Evolutionary conservation across 768 basidiomycete genomes (phyloP).

Genomic region (Mycena galopus): DNA sequence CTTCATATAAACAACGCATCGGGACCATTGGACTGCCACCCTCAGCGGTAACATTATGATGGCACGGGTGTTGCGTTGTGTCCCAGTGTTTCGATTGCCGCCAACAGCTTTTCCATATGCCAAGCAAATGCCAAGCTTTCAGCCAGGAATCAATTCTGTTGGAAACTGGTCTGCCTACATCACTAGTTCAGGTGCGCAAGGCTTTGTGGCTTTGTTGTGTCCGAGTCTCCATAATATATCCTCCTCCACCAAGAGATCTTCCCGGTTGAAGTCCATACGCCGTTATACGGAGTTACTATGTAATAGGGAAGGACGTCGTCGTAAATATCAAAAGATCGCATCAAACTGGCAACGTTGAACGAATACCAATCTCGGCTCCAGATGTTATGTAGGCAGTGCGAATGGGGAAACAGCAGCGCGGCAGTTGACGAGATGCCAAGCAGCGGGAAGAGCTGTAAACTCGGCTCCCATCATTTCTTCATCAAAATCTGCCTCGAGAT

Average conservation of each 20-base stretch:
- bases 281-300: not conserved
- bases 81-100: not conserved
- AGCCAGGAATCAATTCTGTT: too few relatives aligned
- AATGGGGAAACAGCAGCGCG: too few relatives aligned
- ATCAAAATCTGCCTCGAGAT: too few relatives aligned
- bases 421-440: too few relatives aligned
- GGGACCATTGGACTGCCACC: too few relatives aligned
- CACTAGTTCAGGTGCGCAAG: not conserved
- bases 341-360: too few relatives aligned
- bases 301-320: not conserved
- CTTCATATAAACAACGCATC: constrained; percentile 5
- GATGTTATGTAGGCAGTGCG: too few relatives aligned
- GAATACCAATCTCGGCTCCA: too few relatives aligned
- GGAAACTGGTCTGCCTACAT: not conserved
- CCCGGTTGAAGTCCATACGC: not conserved
- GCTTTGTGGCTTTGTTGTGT: not conserved
- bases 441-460: too few relatives aligned
- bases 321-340: too few relatives aligned
- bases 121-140: not conserved
- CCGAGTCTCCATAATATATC: too few relatives aligned
- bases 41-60: not conserved
- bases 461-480: too few relatives aligned
- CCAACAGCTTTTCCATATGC: not conserved
- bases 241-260: not conserved
- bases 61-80: not conserved